These are phyloP conservation scores for Fagopyrum tataricum DNA, from an alignment of 148 eudicot genomes.

Conservation along the genomic window DNA sequence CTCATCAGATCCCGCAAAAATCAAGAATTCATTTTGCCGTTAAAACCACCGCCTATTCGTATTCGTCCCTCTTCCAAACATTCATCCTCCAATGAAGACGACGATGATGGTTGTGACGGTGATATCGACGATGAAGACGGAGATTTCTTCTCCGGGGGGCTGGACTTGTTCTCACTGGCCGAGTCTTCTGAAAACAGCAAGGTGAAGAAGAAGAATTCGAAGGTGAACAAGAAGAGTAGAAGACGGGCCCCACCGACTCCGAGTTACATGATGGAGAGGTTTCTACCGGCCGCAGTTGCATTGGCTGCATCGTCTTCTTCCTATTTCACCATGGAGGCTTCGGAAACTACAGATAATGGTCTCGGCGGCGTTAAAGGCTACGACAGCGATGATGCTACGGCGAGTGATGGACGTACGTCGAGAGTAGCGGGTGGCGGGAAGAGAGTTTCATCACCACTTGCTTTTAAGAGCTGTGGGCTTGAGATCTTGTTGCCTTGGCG, in stretches of 20 bases:
- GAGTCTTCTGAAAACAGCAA: slow-evolving; percentile 27
- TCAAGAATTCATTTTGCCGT: not conserved
- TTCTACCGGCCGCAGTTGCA: slow-evolving; percentile 62
- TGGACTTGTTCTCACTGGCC: slow-evolving; percentile 53
- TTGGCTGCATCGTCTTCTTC: slow-evolving; percentile 45
- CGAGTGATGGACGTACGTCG: not conserved
- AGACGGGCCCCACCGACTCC: slow-evolving; percentile 25
- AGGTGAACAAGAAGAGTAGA: not conserved
- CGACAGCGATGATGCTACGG: not conserved
- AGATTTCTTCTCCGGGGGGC: slow-evolving; percentile 34
- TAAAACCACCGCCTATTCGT: slow-evolving; percentile 50
- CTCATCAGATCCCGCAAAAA: not conserved
- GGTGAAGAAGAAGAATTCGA: slow-evolving; percentile 11
- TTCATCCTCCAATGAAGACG: not conserved
- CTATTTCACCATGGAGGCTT: slow-evolving; percentile 10
- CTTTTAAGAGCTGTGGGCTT: slow-evolving; percentile 48
- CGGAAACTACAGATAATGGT: slow-evolving; percentile 11
- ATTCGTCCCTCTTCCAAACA: slow-evolving; percentile 26
- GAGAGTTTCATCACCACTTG: slow-evolving; percentile 17
- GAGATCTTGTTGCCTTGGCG: slow-evolving; percentile 55
- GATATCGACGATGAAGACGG: slow-evolving; percentile 13
- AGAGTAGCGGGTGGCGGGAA: slow-evolving; percentile 10
- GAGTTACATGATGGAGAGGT: slow-evolving; percentile 56
- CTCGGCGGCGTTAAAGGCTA: no score
- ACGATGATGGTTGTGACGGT: slow-evolving; percentile 13